Percentiles rank a stretch among this genome's conserved stretches.
Evolutionary conservation across 2,329 filamentous ascomycete genomes (phyloP).

Genomic region (Fusarium sp.): DNA sequence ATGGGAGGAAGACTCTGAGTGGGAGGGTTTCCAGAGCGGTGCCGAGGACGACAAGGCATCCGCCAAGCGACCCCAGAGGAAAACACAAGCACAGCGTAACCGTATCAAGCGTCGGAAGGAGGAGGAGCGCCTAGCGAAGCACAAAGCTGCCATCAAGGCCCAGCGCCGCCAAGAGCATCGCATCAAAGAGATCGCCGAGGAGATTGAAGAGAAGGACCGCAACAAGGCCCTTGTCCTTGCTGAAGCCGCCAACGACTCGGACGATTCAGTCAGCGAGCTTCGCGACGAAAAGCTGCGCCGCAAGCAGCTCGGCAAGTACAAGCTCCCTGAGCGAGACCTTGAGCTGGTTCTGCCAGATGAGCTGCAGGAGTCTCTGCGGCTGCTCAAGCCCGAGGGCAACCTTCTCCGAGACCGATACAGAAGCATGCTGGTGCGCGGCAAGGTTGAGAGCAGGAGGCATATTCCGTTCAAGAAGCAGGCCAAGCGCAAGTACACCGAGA

Average conservation of each 20-base stretch:
- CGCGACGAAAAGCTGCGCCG: constrained; percentile 74
- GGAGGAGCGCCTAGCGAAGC: constrained; percentile 79
- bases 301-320: constrained; percentile 77
- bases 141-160: constrained; percentile 79
- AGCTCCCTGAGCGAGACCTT: constrained; percentile 81
- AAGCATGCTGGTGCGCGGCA: constrained; percentile 87
- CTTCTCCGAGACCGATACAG: constrained; percentile 91
- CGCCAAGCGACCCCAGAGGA: constrained; percentile 80
- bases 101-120: constrained; percentile 90
- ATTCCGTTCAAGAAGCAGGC: constrained; percentile 85
- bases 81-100: constrained; percentile 88
- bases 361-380: constrained; percentile 80
- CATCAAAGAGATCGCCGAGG: constrained; percentile 76
- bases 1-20: constrained; percentile 90
- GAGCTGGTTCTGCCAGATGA: constrained; percentile 86
- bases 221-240: constrained; percentile 55
- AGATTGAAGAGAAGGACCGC: constrained; percentile 68
- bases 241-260: constrained; percentile 50
- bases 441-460: constrained; percentile 84
- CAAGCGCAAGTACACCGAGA: constrained; percentile 86
- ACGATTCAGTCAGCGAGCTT: constrained; percentile 65
- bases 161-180: constrained; percentile 77
- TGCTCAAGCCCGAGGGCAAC: constrained; percentile 95
- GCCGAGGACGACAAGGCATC: constrained; percentile 72
- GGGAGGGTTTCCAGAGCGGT: constrained; percentile 90